Evolutionary conservation across 1,139 yeast species (phyloP), one percentile per base, ranked within the genome.

Genomic region (Eremothecium sinecaudum): DNA sequence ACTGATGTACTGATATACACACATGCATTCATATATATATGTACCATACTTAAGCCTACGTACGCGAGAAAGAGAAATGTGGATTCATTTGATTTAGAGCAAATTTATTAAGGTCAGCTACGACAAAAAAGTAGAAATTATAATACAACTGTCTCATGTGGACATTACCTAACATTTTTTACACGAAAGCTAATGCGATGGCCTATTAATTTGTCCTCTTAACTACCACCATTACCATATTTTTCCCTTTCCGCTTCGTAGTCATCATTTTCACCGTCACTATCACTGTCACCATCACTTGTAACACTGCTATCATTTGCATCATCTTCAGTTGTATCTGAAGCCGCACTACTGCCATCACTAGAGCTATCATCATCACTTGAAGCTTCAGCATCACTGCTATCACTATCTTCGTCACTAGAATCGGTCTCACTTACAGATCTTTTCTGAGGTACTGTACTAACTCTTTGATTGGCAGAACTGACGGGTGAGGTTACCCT

Each of bases 351-450:
- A 2, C 27, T 33, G 8, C 32, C 39, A 6, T 34, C 39, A n/a
- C 28, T 27, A 14, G 35, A 34, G 7, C 24, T 22, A 14, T 35
- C 35, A 5, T 31, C 29, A n/a, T 33, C 37, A 20, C 34, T 31
- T 8, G 28, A 23, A 27, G 22, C 25, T n/a, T 35, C 45, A 15
- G 29, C 28, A 11, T 25, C 35, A 30, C 36, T 31, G 26, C 40
- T 31, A 16, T 34, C 37, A 13, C 36, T 40, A 18, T 35, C 45
- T 9, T 36, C 41, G 16, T 41, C 39, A 9, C 46, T 44, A 4
- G 45, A 35, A 21, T 46, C 51, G 2, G 43, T 37, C 10, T 44
- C 47, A 23, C 34, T 37, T 3, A 38, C 37, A 4, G 41, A 15
- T n/a, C 42, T 18, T 32, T 38, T 37, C 23, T 22, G 29, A 25